These are phyloP conservation scores for Colletotrichum godetiae DNA, from an alignment of 2,329 filamentous ascomycete species.

Conservation along the genomic window DNA sequence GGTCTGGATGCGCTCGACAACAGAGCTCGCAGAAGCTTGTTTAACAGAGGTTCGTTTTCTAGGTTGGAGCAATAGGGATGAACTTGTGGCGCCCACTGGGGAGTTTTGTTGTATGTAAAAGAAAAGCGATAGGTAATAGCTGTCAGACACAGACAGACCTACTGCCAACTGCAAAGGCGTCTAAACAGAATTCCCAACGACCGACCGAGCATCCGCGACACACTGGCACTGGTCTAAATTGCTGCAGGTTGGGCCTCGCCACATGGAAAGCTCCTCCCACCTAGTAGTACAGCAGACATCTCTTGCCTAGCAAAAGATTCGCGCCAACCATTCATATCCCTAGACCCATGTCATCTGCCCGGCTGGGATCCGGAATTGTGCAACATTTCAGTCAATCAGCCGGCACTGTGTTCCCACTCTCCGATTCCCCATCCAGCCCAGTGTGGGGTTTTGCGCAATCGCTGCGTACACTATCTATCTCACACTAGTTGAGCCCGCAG, in stretches of 20 bases:
- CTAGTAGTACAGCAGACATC: neutral
- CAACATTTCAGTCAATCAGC: neutral
- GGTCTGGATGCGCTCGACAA: constrained; percentile 40
- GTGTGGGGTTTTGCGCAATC: constrained; percentile 5
- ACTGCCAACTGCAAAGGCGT: constrained; percentile 20
- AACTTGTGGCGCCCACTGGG: constrained; percentile 1
- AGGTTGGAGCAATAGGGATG: constrained; percentile 6
- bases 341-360: constrained; percentile 20
- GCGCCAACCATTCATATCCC: constrained; percentile 19
- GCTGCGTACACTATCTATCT: neutral
- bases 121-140: neutral
- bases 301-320: constrained; percentile 19
- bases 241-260: constrained; percentile 1
- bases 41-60: neutral
- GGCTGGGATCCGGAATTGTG: neutral
- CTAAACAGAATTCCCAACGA: constrained; percentile 3
- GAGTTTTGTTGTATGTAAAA: neutral
- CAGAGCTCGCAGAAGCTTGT: constrained; percentile 5
- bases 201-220: constrained; percentile 10
- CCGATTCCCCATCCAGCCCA: neutral
- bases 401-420: constrained; percentile 4
- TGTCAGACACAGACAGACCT: neutral
- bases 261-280: constrained; percentile 14
- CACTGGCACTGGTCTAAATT: constrained; percentile 10
- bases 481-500: neutral